Evolutionary conservation across 2,329 filamentous ascomycete genomes (phyloP).

Genomic region (Ambrosiella cleistominuta): DNA sequence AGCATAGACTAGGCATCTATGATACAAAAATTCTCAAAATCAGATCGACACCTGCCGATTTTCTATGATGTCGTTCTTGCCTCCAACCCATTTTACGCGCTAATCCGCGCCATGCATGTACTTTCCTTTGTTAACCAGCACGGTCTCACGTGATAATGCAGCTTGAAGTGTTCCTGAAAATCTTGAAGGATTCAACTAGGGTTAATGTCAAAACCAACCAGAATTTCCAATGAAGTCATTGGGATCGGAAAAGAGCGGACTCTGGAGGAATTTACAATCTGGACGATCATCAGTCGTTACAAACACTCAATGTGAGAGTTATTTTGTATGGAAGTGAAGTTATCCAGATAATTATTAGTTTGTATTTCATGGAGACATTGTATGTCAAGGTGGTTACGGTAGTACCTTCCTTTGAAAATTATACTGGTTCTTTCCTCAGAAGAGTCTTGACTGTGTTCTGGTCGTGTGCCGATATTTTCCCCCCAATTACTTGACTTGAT

Average conservation of each 20-base stretch:
- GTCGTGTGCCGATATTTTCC: background rate
- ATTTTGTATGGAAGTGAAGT: background rate
- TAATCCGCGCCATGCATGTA: background rate
- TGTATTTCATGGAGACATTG: background rate
- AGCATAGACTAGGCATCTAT: no score
- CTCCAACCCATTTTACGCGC: background rate
- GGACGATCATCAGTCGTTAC: background rate
- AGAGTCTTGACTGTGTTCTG: no score
- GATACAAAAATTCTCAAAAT: background rate
- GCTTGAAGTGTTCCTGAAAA: background rate
- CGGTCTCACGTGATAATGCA: background rate
- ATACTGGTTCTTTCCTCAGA: background rate
- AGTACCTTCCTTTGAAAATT: background rate
- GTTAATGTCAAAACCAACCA: background rate
- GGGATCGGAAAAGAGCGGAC: background rate
- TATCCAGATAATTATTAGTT: background rate
- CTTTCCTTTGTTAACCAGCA: background rate
- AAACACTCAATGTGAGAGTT: background rate
- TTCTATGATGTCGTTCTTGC: background rate
- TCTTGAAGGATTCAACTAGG: background rate
- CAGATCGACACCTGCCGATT: background rate
- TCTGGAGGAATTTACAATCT: background rate
- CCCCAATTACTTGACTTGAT: no score
- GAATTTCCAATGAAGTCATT: background rate
- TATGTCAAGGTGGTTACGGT: background rate